phyloP scores from a whole-genome alignment of 2,329 filamentous ascomycete species.

The Paecilomyces niveus region DNA sequence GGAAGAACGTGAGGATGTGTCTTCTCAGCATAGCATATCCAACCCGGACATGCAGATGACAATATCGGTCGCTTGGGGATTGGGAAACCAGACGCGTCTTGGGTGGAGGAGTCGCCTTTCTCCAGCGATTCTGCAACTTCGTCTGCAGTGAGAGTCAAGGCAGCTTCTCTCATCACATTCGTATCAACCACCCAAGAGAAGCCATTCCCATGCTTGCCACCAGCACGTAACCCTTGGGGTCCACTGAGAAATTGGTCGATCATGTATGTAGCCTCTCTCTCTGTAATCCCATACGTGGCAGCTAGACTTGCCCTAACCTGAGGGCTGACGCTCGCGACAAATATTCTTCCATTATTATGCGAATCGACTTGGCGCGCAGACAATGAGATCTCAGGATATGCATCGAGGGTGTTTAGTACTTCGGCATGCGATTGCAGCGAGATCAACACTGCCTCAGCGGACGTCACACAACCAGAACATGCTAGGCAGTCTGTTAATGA shows the following conservation, averaged over 20 bases:
- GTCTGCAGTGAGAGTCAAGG: constrained; percentile 70
- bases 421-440: constrained; percentile 90
- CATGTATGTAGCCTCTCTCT: constrained; percentile 70
- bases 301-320: constrained; percentile 86
- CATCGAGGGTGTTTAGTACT: constrained; percentile 75
- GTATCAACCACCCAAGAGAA: constrained; percentile 92
- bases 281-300: constrained; percentile 69
- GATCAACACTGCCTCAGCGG: constrained; percentile 93
- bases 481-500: constrained; percentile 95
- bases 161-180: constrained; percentile 72
- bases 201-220: constrained; percentile 64
- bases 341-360: constrained; percentile 58
- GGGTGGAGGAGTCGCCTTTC: constrained; percentile 5
- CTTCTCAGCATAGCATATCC: constrained; percentile 99
- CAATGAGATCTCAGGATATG: constrained; percentile 40
- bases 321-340: constrained; percentile 87
- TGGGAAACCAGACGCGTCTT: constrained; percentile 12
- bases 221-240: constrained; percentile 58
- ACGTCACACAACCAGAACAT: constrained; percentile 95
- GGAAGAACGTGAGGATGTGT: constrained; percentile 90
- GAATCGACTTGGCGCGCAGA: constrained; percentile 37
- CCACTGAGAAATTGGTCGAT: constrained; percentile 73
- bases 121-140: constrained; percentile 51
- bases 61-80: constrained; percentile 45
- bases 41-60: constrained; percentile 88